These are phyloP conservation scores for Colletotrichum filicis DNA, from an alignment of 2,329 filamentous ascomycete species.

Conservation along the genomic window DNA sequence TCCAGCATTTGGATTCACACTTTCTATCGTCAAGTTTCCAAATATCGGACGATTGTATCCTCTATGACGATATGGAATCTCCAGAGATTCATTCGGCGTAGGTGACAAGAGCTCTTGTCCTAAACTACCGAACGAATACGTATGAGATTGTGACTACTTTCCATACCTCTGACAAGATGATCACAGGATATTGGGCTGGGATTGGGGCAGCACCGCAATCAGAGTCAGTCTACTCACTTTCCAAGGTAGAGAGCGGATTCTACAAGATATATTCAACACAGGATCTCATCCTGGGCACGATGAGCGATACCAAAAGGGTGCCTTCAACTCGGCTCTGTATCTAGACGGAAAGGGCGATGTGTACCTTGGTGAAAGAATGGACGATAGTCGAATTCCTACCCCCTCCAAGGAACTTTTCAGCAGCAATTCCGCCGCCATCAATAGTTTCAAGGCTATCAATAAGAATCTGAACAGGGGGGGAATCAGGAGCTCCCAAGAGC, in stretches of 20 bases:
- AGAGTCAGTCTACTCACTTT: neutral
- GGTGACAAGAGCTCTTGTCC: no score
- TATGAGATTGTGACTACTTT: neutral
- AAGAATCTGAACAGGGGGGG: neutral
- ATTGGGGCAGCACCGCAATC: neutral
- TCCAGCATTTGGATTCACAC: no score
- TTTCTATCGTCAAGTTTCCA: no score
- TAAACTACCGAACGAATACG: no score
- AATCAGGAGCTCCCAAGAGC: no score
- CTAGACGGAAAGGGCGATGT: neutral
- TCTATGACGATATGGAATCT: no score
- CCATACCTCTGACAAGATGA: no score
- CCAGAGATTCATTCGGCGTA: no score
- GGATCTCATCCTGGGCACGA: neutral
- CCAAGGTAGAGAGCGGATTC: neutral
- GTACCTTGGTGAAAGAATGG: neutral
- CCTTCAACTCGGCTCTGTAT: neutral
- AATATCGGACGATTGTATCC: no score
- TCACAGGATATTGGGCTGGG: neutral
- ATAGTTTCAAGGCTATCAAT: no score
- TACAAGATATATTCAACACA: neutral
- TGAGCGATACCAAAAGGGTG: neutral
- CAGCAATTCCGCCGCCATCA: neutral
- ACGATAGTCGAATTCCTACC: neutral
- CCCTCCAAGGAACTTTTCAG: neutral